Conservation (phyloP, 2,329 filamentous ascomycete species). For the Dissoconium aciculare region DNA sequence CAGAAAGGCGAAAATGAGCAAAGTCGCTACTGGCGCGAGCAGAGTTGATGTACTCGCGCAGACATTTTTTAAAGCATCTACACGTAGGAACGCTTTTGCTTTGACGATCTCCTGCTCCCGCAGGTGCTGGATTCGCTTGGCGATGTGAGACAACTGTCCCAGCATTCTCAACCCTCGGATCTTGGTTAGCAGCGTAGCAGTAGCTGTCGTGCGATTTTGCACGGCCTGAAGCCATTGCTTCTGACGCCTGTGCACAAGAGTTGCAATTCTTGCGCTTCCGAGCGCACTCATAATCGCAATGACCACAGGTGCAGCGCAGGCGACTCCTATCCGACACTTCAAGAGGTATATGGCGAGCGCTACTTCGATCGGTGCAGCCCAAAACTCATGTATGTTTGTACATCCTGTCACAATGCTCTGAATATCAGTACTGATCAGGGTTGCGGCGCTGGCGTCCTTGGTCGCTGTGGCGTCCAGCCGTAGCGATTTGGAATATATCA, state of each 20-base stretch:
- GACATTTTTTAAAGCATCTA: conserved; percentile 12
- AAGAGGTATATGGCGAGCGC: conserved; percentile 12
- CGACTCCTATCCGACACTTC: conserved; percentile 10
- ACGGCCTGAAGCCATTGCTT: conserved; percentile 10
- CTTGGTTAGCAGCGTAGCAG: conserved; percentile 9
- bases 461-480: conserved; percentile 6
- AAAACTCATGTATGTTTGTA: conserved; percentile 9
- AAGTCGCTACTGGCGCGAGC: conserved; percentile 8
- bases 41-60: conserved; percentile 3
- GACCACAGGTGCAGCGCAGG: conserved; percentile 10
- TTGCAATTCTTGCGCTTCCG: too few species aligned
- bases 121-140: conserved; percentile 10
- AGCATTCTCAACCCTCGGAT: conserved; percentile 14
- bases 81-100: conserved; percentile 10
- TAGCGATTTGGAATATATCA: conserved; percentile 9
- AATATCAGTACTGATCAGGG: conserved; percentile 12
- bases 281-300: conserved; percentile 8
- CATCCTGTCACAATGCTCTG: conserved; percentile 9
- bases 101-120: conserved; percentile 9
- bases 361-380: conserved; percentile 14
- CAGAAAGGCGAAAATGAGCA: conserved; percentile 10
- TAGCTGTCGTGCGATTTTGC: conserved; percentile 9
- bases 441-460: conserved; percentile 9
- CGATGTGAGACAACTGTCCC: conserved; percentile 9
- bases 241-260: conserved; percentile 9